Percentiles rank a stretch among this genome's conserved stretches.
Conservation (phyloP, 169 alveolate genomes). For the Plasmodium fragile region DNA sequence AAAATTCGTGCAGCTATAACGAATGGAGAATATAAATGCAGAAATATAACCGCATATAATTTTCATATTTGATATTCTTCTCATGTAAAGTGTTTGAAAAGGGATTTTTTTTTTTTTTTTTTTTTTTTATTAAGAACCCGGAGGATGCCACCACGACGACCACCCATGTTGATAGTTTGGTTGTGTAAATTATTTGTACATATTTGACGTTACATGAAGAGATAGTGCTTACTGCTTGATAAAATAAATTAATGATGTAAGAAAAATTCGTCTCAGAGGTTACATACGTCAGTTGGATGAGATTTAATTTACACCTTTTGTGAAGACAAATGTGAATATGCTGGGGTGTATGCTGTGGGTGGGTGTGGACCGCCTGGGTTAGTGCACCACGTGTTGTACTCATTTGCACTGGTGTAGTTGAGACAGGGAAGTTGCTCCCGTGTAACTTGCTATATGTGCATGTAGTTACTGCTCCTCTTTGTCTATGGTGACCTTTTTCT, state of each 20-base stretch:
- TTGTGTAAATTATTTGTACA: not conserved
- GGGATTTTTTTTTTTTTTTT: not conserved
- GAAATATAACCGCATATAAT: not conserved
- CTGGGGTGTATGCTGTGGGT: not conserved
- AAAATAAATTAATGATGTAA: not conserved
- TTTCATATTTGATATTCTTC: not conserved
- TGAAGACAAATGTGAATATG: not conserved
- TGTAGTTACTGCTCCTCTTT: not conserved
- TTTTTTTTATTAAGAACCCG: too few species aligned
- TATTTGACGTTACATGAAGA: not conserved
- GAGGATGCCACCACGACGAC: not conserved
- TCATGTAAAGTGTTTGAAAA: not conserved
- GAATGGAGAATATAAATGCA: not conserved
- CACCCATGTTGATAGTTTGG: not conserved
- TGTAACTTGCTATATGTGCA: not conserved
- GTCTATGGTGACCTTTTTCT: not conserved
- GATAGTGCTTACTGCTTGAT: not conserved
- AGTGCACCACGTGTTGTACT: not conserved
- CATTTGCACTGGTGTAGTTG: not conserved
- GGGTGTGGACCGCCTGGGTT: not conserved
- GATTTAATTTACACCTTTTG: not conserved
- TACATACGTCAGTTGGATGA: not conserved
- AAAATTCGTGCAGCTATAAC: not conserved
- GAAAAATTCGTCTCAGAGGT: not conserved
- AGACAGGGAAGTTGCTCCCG: not conserved